Evolutionary conservation across 441 rosid species (phyloP).

Genomic region (Capsella rubella): DNA sequence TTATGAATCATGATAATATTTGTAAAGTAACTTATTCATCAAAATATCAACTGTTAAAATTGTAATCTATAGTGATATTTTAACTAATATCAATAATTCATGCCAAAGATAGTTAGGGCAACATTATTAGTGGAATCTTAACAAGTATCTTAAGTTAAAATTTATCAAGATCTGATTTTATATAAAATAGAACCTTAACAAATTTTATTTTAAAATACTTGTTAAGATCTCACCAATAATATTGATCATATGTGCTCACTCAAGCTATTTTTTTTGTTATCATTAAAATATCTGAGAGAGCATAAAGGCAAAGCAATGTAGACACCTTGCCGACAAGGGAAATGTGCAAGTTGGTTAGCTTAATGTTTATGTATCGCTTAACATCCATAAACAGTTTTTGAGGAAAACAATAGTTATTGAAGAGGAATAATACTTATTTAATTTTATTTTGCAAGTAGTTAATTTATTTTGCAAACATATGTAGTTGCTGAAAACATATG

Average conservation of each 20-base stretch:
- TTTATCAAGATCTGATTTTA: too few species aligned
- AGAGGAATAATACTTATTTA: neutral
- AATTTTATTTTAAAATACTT: too few species aligned
- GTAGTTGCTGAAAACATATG: neutral
- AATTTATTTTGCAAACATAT: neutral
- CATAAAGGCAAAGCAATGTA: conserved; percentile 30
- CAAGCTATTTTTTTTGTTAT: conserved; percentile 2
- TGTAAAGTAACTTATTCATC: too few species aligned
- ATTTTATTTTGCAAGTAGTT: neutral
- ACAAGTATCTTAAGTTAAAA: too few species aligned
- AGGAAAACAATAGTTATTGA: neutral
- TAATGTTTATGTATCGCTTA: neutral
- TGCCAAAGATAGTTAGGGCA: too few species aligned
- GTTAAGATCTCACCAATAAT: too few species aligned
- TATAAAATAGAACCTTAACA: too few species aligned
- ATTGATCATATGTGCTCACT: neutral
- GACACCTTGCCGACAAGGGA: conserved; percentile 43
- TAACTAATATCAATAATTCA: neutral
- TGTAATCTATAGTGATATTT: neutral
- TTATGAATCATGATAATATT: too few species aligned
- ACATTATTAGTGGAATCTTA: too few species aligned
- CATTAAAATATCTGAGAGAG: conserved; percentile 18
- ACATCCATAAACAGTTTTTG: neutral
- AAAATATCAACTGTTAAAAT: too few species aligned
- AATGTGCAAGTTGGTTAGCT: conserved; percentile 30